Conservation (phyloP, 1,284 basidiomycete species). For the Irpex rosettiformis region DNA sequence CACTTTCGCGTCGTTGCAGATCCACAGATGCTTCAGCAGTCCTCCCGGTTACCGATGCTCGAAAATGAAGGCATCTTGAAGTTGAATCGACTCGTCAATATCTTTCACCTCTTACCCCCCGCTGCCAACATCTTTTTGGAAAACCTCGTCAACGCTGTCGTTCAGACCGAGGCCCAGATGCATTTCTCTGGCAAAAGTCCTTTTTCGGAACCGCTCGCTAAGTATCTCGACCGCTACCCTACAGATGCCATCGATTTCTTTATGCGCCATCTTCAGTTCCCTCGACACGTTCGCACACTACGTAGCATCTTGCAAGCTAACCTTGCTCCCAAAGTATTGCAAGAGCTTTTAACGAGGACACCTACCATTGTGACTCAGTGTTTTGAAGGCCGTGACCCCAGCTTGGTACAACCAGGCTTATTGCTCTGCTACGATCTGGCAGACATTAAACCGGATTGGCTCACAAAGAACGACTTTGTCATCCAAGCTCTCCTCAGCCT, state of each 20-base stretch:
- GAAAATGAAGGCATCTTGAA: constrained; percentile 94
- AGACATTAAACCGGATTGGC: constrained; percentile 67
- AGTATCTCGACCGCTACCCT: constrained; percentile 91
- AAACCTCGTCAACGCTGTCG: constrained; percentile 81
- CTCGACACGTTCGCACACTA: constrained; percentile 75
- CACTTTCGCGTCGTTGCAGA: constrained; percentile 92
- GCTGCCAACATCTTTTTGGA: constrained; percentile 93
- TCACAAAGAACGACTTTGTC: constrained; percentile 61
- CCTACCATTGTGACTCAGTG: constrained; percentile 58
- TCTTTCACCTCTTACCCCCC: constrained; percentile 94
- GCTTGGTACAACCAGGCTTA: constrained; percentile 64
- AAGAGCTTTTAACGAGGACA: constrained; percentile 69
- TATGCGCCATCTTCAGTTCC: constrained; percentile 73
- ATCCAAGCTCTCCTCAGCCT: constrained; percentile 69
- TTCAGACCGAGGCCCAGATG: constrained; percentile 92
- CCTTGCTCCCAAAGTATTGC: constrained; percentile 73
- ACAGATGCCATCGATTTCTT: constrained; percentile 84
- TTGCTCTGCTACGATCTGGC: constrained; percentile 79
- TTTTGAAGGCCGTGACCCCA: constrained; percentile 53
- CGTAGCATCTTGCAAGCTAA: constrained; percentile 78
- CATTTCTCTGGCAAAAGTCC: constrained; percentile 89
- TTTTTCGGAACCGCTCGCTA: constrained; percentile 91
- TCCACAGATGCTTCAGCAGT: constrained; percentile 77
- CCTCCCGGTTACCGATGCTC: constrained; percentile 74
- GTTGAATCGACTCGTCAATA: constrained; percentile 91